phyloP scores from a whole-genome alignment of 352 stramenopile genomes.

The Phytophthora cryptogea region DNA sequence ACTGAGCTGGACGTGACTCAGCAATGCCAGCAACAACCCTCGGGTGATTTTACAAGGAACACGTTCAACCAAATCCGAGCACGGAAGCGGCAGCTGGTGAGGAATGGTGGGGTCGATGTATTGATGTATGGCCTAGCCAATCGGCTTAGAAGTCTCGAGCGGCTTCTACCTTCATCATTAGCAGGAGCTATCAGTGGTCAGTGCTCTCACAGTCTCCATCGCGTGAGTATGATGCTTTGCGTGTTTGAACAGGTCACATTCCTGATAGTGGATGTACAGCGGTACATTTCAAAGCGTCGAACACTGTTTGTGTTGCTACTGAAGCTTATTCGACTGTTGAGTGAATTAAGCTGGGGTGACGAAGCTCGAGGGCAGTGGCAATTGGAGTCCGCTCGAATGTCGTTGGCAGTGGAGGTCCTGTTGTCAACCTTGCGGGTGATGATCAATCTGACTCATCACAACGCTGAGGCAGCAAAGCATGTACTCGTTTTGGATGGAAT shows the following conservation, averaged over 20 bases:
- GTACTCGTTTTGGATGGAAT: constrained; percentile 48
- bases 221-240: constrained; percentile 45
- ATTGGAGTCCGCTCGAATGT: constrained; percentile 30
- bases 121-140: constrained; percentile 24
- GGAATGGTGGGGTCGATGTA: constrained; percentile 41
- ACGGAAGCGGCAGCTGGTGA: constrained; percentile 48
- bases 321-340: constrained; percentile 41
- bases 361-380: constrained; percentile 30
- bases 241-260: constrained; percentile 78
- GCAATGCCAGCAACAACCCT: constrained; percentile 8
- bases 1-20: constrained; percentile 1
- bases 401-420: constrained; percentile 47
- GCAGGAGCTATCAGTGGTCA: constrained; percentile 15
- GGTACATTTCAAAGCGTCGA: constrained; percentile 41
- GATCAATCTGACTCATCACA: constrained; percentile 85
- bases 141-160: constrained; percentile 9
- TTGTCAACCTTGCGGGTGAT: constrained; percentile 58
- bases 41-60: constrained; percentile 18
- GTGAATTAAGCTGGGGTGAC: constrained; percentile 41
- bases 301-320: constrained; percentile 47
- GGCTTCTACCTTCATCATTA: background rate
- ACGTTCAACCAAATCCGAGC: constrained; percentile 34
- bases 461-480: constrained; percentile 45
- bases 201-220: constrained; percentile 35
- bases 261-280: constrained; percentile 51